Evolutionary conservation across 2,329 filamentous ascomycete genomes (phyloP).

Genomic region (Emergomyces orientalis): DNA sequence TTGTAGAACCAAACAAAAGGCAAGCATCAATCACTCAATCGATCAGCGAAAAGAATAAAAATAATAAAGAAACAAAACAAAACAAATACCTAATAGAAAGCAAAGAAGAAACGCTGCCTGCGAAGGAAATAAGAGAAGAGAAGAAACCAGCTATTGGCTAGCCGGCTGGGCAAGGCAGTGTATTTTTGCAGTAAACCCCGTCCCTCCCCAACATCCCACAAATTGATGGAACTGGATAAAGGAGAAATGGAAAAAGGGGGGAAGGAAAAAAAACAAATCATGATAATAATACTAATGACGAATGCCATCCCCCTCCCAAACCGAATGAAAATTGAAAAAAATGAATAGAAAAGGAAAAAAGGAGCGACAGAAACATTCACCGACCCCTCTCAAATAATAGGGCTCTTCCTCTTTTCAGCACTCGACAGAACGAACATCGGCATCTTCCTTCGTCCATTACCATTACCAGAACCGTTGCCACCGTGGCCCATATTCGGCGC

Average conservation of each 20-base stretch:
- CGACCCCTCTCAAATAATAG: slow-evolving; percentile 42
- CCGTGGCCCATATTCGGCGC: slow-evolving; percentile 58
- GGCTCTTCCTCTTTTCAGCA: slow-evolving; percentile 80
- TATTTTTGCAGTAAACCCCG: neutral
- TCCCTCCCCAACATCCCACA: neutral
- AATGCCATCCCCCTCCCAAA: neutral
- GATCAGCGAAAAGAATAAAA: no score
- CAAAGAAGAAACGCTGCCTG: no score
- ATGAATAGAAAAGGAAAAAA: neutral
- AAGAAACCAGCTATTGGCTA: neutral
- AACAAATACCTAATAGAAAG: no score
- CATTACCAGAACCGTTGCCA: slow-evolving; percentile 37
- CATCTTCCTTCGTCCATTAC: slow-evolving; percentile 62
- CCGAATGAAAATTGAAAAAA: neutral
- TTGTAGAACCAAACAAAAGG: no score
- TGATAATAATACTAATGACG: neutral
- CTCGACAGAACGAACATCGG: slow-evolving; percentile 80
- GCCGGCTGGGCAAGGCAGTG: neutral
- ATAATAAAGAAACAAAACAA: neutral
- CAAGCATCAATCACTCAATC: no score
- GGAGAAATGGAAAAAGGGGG: neutral
- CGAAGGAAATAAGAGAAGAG: neutral
- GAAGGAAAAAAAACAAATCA: neutral
- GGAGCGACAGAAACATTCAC: neutral
- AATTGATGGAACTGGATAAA: neutral